These are phyloP conservation scores for Nicotiana obtusifolia DNA, from an alignment of 257 asterid species.

Conservation along the genomic window DNA sequence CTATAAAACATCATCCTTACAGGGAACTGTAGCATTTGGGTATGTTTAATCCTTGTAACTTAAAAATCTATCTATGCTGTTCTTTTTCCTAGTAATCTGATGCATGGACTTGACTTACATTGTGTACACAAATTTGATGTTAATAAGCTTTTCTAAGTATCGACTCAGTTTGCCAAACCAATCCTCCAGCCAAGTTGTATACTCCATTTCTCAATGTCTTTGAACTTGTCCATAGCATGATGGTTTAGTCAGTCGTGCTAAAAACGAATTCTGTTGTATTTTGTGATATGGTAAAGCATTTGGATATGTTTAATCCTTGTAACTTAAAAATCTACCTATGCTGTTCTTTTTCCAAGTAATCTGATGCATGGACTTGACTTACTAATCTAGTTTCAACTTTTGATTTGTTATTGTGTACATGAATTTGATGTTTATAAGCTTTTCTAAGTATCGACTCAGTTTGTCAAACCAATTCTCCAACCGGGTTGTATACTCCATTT, in stretches of 20 bases:
- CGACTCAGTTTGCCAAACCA: not conserved
- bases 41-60: slow-evolving; percentile 9
- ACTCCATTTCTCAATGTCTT: not conserved
- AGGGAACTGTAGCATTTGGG: slow-evolving; percentile 57
- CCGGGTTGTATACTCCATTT: not conserved
- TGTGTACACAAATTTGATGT: not conserved
- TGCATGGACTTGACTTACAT: not conserved
- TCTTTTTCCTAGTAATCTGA: not conserved
- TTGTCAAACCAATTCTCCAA: not conserved
- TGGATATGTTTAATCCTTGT: not conserved
- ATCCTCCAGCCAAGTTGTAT: not conserved
- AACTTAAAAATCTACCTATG: not conserved
- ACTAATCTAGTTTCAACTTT: not conserved
- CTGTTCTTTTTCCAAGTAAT: not conserved
- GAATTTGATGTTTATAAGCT: not conserved
- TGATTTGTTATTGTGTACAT: not conserved
- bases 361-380: not conserved
- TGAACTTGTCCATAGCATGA: not conserved
- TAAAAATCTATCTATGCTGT: not conserved
- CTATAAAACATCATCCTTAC: slow-evolving; percentile 29
- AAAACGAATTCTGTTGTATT: not conserved
- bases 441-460: too few relatives aligned
- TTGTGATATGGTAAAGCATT: not conserved
- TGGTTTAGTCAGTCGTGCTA: not conserved
- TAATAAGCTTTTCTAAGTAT: not conserved